Evolutionary conservation across 345 rosid genomes (phyloP), one percentile per base, ranked within the genome.

Genomic region (Luvunga scandens): DNA sequence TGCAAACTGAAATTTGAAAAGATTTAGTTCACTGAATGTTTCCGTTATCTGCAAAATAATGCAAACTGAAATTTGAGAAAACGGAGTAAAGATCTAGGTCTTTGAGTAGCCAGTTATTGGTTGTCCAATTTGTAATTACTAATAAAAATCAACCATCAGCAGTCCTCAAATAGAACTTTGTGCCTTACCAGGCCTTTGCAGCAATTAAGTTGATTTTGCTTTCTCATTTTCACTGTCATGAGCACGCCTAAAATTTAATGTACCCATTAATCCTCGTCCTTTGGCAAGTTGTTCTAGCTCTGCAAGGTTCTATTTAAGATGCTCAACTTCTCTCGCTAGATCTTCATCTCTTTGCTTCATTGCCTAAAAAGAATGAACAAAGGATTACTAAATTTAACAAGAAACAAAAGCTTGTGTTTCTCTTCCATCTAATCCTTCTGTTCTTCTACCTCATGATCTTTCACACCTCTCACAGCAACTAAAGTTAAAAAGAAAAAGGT

Each of bases 341-440:
- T 83, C 86, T 80, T 86, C 94, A n/a, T 86, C 86, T 76, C 73
- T 86, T 82, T 81, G 85, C 81, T 83, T 91, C 89, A 89, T 77
- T 75, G 81, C 92, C 92, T 91, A 69, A 7, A 21, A 3, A 71
- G 53, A 55, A 10, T 36, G 30, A 28, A 75, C 31, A 53, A 34
- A 66, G 56, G 75, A 76, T 38, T 48, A 18, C 31, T 5, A 61
- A 53, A 63, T 13, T 53, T 33, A 5, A 30, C 9, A 56, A 39
- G 14, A 22, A 72, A 31, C 42, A 53, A 67, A 33, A 67, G 36
- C 53, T 38, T 30, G 38, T 31, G 57, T 31, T 34, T 57, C 28
- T 25, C 48, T 68, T 50, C 71, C 25, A 60, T 6, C 38, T 12
- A 25, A 5, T 69, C n/a, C 31, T 16, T 13, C 8, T 33, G 27